These are phyloP conservation scores for Debaryomyces robertsiae DNA, from an alignment of 1,139 yeast species.

Conservation along the genomic window DNA sequence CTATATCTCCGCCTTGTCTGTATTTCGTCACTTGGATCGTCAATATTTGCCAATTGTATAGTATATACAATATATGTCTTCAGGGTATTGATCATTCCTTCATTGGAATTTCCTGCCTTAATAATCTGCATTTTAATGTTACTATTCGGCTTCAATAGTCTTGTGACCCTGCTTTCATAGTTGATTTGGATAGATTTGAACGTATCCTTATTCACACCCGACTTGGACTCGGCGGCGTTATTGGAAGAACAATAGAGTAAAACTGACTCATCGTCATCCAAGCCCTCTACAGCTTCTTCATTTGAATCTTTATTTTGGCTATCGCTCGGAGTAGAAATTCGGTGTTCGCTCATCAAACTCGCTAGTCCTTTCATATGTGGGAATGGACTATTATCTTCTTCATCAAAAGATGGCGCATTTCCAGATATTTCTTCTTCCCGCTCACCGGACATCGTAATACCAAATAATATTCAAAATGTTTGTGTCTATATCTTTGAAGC, in stretches of 20 bases:
- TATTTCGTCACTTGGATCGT: conserved; percentile 44
- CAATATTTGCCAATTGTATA: conserved; percentile 51
- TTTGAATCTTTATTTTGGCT: conserved; percentile 9
- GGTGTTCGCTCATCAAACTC: conserved; percentile 24
- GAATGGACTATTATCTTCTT: conserved; percentile 57
- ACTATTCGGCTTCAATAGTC: conserved; percentile 33
- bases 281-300: conserved; percentile 11
- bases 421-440: conserved; percentile 4
- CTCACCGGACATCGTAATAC: conserved; percentile 6
- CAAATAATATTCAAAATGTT: not conserved
- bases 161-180: conserved; percentile 42
- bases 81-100: conserved; percentile 62
- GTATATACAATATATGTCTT: conserved; percentile 78
- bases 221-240: conserved; percentile 11
- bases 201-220: conserved; percentile 15
- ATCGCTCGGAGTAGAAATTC: conserved; percentile 9
- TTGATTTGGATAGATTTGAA: conserved; percentile 37
- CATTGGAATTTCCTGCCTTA: conserved; percentile 80
- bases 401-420: conserved; percentile 16
- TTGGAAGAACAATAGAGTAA: conserved; percentile 25
- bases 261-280: conserved; percentile 30
- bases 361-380: conserved; percentile 39
- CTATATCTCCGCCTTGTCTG: conserved; percentile 83
- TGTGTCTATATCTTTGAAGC: too few species aligned
- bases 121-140: conserved; percentile 54